Evolutionary conservation across 2,329 filamentous ascomycete species (phyloP), one percentile per base, ranked within the genome.

Genomic region (Chlorencoelia australis): DNA sequence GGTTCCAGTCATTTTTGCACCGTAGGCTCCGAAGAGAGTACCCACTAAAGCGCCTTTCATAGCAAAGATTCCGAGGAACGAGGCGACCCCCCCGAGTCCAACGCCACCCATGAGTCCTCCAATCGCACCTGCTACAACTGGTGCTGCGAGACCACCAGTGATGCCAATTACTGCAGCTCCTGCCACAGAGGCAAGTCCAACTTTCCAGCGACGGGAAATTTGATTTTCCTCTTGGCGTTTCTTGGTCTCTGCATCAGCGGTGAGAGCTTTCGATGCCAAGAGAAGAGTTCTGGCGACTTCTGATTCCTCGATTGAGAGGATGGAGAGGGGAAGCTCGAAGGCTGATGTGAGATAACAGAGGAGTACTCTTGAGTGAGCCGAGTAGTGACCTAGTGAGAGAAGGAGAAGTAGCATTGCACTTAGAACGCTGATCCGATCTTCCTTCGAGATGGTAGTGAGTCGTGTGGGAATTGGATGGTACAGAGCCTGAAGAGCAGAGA

Each of bases 131-230:
- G 88, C 88, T 10, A 94, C 80, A 9, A 94, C 66, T 0, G 88
- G 88, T 1, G 88, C 87, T 1, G 88, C 88, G n/a, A 94, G 67
- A 2, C 88, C 88, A 13, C 88, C 88, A 0, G 87, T 94, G 3
- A 95, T 73, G 5, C 88, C 88, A n/a, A 95, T 88, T 2, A 94
- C 65, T 0, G 83, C 84, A 2, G 88, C 88, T 7, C 88, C 88
- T 1, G 84, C 86, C 0, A 91, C 84, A 4, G 82, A 84, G 0
- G 87, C 88, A 13, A 94, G 66, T 0, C 87, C 85, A 15, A 95
- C 86, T 57, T 94, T 94, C 83, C 84, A 93, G 54, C 81, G 80
- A 5, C 86, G 68, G 13, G 73, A 68, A 8, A 70, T 64, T 43
- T 81, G 74, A 36, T 80, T 81, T 39, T 82, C 71, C 45, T 86